Conservation (phyloP, 306 rosid species). For the Ochetophila trinervis region DNA sequence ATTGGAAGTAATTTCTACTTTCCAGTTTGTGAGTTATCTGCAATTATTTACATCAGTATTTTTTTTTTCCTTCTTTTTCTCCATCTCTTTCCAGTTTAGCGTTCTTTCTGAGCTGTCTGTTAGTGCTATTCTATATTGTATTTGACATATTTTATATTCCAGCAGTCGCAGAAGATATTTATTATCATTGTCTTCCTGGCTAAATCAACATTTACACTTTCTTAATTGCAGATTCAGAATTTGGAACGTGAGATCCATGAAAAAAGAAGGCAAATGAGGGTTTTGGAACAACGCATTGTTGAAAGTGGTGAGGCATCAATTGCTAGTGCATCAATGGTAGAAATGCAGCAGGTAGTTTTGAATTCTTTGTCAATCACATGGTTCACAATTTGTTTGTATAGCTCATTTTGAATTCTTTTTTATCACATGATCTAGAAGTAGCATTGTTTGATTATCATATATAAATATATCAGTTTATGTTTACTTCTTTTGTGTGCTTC, state of each 20-base stretch:
- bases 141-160: neutral
- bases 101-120: neutral
- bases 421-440: neutral
- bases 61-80: neutral
- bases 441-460: neutral
- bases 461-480: neutral
- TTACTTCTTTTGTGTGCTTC: conserved; percentile 27
- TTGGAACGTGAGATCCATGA: conserved; percentile 91
- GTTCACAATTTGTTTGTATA: no score
- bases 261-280: conserved; percentile 84
- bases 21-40: no score
- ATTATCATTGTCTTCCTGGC: neutral
- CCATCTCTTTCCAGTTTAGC: neutral
- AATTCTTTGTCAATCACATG: conserved; percentile 10
- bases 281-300: conserved; percentile 70
- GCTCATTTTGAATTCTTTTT: neutral
- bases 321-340: conserved; percentile 75
- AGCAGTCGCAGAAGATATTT: neutral
- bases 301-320: conserved; percentile 81
- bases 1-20: neutral
- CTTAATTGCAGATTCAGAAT: conserved; percentile 58
- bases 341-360: conserved; percentile 90
- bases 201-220: conserved; percentile 16
- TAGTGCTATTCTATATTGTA: neutral
- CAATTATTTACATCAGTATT: neutral